Evolutionary conservation across 176 grass and related monocot species (phyloP), one percentile per base, ranked within the genome.

Genomic region (Oryza coarctata): DNA sequence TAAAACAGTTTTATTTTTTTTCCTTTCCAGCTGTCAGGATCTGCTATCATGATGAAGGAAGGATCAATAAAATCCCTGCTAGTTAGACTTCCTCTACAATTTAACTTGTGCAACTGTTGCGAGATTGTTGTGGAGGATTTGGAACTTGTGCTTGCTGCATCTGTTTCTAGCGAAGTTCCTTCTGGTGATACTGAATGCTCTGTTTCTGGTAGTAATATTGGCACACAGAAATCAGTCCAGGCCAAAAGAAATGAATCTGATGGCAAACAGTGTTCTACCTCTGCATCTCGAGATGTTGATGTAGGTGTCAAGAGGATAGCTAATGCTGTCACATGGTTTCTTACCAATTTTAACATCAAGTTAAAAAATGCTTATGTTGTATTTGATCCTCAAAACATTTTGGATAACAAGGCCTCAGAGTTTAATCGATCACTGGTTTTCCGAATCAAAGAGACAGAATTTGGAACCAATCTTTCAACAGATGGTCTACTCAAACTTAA

Each of bases 271-370:
- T 82, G 86, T 84, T 81, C 82, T 70, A 92, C 64, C 61, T 78
- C 83, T 82, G 78, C 73, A 70, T 91, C 93, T 73, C 84, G 77
- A 87, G 90, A 93, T 85, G 93, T 99, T 26, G 90, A 99, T 80
- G 93, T 95, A 83, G 96, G 96, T 18, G 96, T 99, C 32, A 95
- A 99, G 80, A 93, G 75, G 82, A 99, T 99, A 80, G 96, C 96
- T 70, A 90, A 83, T 76, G 88, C 86, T 22, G 96, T 99, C 63
- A 99, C 90, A 86, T 88, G 83, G 85, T 99, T 99, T 41, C 83
- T 99, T 63, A 99, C 96, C 50, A 95, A 89, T 75, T 99, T 99
- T 82, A 86, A 93, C 75, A 78, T 99, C 71, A 93, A 84, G 78
- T 79, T 95, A 75, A 95, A 93, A 49, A 87, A 94, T 65, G 76